These are phyloP conservation scores for Botrytis fragariae DNA, from an alignment of 2,329 filamentous ascomycete genomes.

Conservation along the genomic window DNA sequence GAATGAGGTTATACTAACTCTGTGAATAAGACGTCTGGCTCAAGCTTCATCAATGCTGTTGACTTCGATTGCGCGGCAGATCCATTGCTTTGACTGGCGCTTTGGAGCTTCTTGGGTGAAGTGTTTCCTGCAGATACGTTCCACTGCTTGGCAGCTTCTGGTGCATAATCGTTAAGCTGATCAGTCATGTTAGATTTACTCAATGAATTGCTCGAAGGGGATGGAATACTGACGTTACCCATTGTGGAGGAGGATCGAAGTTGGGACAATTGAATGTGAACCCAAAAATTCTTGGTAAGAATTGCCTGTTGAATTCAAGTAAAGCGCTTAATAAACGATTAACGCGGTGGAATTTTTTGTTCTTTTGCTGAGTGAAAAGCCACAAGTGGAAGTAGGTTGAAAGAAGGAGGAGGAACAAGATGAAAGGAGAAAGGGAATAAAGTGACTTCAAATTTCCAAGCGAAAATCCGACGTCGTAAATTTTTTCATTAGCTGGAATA, in stretches of 20 bases:
- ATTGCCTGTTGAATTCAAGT: no score
- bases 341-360: neutral
- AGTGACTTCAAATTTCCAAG: neutral
- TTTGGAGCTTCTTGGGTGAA: neutral
- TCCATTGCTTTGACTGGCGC: neutral
- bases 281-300: no score
- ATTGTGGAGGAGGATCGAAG: neutral
- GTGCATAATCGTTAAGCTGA: neutral
- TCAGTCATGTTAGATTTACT: neutral
- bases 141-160: neutral
- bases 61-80: neutral
- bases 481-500: neutral
- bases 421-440: neutral
- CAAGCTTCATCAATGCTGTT: neutral
- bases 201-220: neutral
- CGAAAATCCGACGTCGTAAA: neutral
- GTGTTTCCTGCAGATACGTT: no score
- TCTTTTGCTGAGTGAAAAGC: neutral
- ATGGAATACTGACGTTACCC: neutral
- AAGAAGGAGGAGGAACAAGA: neutral
- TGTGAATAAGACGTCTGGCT: conserved; percentile 2
- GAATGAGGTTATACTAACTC: neutral
- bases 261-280: neutral
- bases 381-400: neutral
- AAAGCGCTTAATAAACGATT: neutral